A percentile compares a stretch with the other conserved stretches of the same genome.
Conservation (phyloP, 1,284 basidiomycete genomes). For the Uromyces viciae-fabae region DNA sequence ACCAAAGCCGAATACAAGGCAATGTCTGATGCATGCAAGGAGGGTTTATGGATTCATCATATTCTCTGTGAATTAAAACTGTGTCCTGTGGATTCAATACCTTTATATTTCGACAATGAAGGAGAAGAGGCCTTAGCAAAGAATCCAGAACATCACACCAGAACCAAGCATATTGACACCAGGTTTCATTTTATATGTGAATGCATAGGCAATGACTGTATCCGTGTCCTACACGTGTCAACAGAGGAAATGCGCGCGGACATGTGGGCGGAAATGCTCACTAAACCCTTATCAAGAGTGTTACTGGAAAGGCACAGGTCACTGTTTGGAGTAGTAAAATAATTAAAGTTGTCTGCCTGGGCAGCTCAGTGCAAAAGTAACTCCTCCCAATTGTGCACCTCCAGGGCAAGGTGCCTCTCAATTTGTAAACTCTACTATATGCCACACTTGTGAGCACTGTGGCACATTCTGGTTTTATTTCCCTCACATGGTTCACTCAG, state of each 20-base stretch:
- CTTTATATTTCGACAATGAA: neutral
- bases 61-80: neutral
- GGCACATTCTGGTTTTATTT: too few species aligned
- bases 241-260: neutral
- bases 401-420: too few species aligned
- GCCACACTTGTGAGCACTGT: too few species aligned
- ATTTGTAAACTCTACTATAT: too few species aligned
- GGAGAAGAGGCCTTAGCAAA: neutral
- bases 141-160: neutral
- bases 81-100: neutral
- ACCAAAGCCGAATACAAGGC: neutral
- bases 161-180: neutral
- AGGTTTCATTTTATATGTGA: neutral
- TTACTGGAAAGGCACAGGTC: neutral
- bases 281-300: neutral
- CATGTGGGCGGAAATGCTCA: neutral
- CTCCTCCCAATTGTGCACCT: too few species aligned
- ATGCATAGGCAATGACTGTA: neutral
- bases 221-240: neutral
- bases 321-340: neutral
- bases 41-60: neutral
- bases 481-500: too few species aligned
- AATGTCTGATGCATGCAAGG: neutral
- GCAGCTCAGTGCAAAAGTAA: too few species aligned
- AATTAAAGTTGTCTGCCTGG: too few species aligned